These are phyloP conservation scores for Picochlorum costavermella DNA, from an alignment of 139 green algal species.

Conservation along the genomic window DNA sequence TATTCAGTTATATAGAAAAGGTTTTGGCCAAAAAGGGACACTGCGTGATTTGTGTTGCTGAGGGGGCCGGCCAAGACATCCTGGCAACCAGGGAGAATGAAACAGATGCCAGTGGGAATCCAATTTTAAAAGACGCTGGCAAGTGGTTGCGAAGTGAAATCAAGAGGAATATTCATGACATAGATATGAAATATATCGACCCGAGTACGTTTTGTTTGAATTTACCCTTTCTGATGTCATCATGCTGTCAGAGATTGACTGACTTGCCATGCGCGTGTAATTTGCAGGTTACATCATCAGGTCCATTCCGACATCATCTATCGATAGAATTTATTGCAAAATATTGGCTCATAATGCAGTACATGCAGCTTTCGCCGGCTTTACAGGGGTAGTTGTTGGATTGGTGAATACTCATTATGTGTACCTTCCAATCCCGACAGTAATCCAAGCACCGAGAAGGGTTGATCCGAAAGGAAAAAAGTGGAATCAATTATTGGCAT, in stretches of 20 bases:
- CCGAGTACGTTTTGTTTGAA: constrained; percentile 17
- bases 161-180: constrained; percentile 48
- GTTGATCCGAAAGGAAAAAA: constrained; percentile 79
- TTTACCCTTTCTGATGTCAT: background rate
- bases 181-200: constrained; percentile 63
- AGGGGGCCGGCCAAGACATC: constrained; percentile 66
- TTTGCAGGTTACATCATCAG: constrained; percentile 64
- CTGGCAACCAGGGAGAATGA: constrained; percentile 23
- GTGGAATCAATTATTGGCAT: constrained; percentile 68
- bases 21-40: constrained; percentile 77
- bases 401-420: constrained; percentile 96
- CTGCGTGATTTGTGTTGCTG: constrained; percentile 59
- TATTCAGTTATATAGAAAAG: constrained; percentile 69
- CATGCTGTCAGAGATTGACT: background rate
- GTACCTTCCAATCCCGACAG: constrained; percentile 77
- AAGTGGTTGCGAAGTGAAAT: constrained; percentile 53
- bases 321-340: constrained; percentile 90
- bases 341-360: constrained; percentile 89
- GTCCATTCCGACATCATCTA: constrained; percentile 73
- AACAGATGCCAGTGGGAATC: constrained; percentile 56
- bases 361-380: constrained; percentile 89
- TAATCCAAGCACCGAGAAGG: constrained; percentile 68
- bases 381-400: constrained; percentile 59
- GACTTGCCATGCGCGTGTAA: background rate
- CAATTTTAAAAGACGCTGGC: constrained; percentile 57